Conservation (phyloP, 192 early-diverging fungal species). For the Backusella westeae region DNA sequence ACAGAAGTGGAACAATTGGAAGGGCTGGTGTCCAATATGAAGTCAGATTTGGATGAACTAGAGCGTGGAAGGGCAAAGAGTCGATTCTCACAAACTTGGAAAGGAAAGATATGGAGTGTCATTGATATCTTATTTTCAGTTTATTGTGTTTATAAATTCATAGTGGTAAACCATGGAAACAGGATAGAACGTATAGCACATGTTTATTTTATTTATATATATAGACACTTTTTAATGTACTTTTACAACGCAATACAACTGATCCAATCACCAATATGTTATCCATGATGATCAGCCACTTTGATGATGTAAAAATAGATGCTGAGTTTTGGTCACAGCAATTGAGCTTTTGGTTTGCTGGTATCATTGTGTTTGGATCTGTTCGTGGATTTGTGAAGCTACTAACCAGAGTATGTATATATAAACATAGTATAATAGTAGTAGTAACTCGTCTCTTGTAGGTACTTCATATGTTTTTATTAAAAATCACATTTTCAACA, state of each 20-base stretch:
- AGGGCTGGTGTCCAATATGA: slow-evolving; percentile 15
- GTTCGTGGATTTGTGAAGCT: slow-evolving; percentile 85
- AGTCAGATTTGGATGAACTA: slow-evolving; percentile 26
- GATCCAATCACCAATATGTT: slow-evolving; percentile 84
- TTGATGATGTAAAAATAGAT: slow-evolving; percentile 65
- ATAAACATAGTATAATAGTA: neutral
- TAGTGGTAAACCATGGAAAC: slow-evolving; percentile 51
- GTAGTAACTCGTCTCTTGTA: slow-evolving; percentile 18
- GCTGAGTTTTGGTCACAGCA: slow-evolving; percentile 87
- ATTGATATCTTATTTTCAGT: slow-evolving; percentile 85
- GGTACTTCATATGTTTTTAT: slow-evolving; percentile 69
- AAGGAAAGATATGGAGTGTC: slow-evolving; percentile 76
- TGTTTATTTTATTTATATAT: neutral
- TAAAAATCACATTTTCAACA: slow-evolving; percentile 58
- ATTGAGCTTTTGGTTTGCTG: slow-evolving; percentile 89
- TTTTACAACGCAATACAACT: slow-evolving; percentile 71
- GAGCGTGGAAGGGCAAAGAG: slow-evolving; percentile 14
- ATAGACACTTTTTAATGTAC: slow-evolving; percentile 73
- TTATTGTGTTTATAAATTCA: slow-evolving; percentile 89
- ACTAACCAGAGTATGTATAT: slow-evolving; percentile 57
- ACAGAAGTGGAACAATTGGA: slow-evolving; percentile 23
- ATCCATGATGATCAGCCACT: slow-evolving; percentile 65
- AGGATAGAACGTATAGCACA: neutral
- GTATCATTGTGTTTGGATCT: slow-evolving; percentile 85
- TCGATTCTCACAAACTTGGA: slow-evolving; percentile 17